Evolutionary conservation across 768 basidiomycete species (phyloP).

Genomic region (Tylopilus rubrobrunneus): DNA sequence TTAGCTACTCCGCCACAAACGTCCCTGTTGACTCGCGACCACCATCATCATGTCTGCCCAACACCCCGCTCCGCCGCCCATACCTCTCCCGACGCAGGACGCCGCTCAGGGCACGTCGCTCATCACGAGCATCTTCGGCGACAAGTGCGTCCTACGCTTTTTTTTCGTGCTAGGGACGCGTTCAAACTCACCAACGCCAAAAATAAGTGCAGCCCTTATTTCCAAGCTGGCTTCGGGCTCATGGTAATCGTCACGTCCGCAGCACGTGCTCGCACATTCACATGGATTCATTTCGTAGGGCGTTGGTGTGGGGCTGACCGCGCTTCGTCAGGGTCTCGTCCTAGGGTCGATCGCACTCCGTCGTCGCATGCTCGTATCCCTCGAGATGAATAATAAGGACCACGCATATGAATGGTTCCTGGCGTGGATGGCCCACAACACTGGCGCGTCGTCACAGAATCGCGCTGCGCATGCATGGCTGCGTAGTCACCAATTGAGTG

Average conservation of each 20-base stretch:
- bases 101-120: conserved; percentile 26
- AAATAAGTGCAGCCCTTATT: conserved; percentile 78
- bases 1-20: conserved; percentile 4
- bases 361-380: conserved; percentile 86
- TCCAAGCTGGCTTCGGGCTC: conserved; percentile 96
- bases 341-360: conserved; percentile 74
- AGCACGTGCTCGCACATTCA: neutral
- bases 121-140: conserved; percentile 42
- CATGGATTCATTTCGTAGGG: conserved; percentile 49
- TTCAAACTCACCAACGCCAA: conserved; percentile 16
- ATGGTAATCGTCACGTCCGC: conserved; percentile 56
- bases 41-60: conserved; percentile 14
- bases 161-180: neutral
- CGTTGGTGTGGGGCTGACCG: conserved; percentile 80
- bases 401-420: conserved; percentile 96
- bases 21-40: neutral
- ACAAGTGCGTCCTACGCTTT: conserved; percentile 57
- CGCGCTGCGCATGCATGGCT: conserved; percentile 41
- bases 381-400: conserved; percentile 97
- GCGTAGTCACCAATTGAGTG: conserved; percentile 88
- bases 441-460: conserved; percentile 31
- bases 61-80: neutral
- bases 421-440: conserved; percentile 86
- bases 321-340: conserved; percentile 65
- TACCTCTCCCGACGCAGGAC: conserved; percentile 7